Percentiles rank a stretch among this genome's conserved stretches.
Conservation (phyloP, 805 yeast genomes). For the Sporopachydermia quercuum region DNA sequence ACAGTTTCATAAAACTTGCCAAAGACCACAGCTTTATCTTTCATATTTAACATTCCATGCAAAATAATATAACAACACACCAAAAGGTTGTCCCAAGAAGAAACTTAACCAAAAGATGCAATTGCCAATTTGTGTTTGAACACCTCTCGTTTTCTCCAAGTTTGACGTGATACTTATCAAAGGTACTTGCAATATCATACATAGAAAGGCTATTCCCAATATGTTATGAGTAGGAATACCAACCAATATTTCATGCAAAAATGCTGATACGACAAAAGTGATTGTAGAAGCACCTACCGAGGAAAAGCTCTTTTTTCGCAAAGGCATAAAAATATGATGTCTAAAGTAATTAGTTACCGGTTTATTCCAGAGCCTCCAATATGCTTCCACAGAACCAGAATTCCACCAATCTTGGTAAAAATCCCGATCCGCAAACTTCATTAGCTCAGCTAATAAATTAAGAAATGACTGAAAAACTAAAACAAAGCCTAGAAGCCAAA, state of each 20-base stretch:
- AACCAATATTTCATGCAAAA: slow-evolving; percentile 30
- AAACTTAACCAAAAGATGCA: slow-evolving; percentile 32
- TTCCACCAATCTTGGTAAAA: slow-evolving; percentile 38
- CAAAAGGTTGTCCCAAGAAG: slow-evolving; percentile 30
- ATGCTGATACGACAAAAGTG: slow-evolving; percentile 28
- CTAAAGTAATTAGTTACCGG: slow-evolving; percentile 28
- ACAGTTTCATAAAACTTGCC: too few species aligned
- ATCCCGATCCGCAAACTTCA: slow-evolving; percentile 29
- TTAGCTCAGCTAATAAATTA: slow-evolving; percentile 28
- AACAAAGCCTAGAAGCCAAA: slow-evolving; percentile 29
- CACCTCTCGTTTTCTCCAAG: slow-evolving; percentile 24
- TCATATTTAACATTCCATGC: slow-evolving; percentile 24
- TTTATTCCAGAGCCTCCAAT: slow-evolving; percentile 32
- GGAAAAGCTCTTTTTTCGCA: slow-evolving; percentile 20
- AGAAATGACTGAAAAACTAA: slow-evolving; percentile 26
- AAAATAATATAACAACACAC: slow-evolving; percentile 27
- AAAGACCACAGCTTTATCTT: too few species aligned
- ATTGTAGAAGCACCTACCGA: slow-evolving; percentile 17
- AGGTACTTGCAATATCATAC: slow-evolving; percentile 29
- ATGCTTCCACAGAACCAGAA: slow-evolving; percentile 30
- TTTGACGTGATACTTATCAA: slow-evolving; percentile 26
- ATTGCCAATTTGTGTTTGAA: slow-evolving; percentile 27
- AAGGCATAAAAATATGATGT: slow-evolving; percentile 27
- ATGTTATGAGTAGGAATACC: slow-evolving; percentile 32
- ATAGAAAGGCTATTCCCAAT: slow-evolving; percentile 29